A percentile compares a stretch with the other conserved stretches of the same genome.
phyloP scores from a whole-genome alignment of 164 flowering plant genomes.

The Sedum album region DNA sequence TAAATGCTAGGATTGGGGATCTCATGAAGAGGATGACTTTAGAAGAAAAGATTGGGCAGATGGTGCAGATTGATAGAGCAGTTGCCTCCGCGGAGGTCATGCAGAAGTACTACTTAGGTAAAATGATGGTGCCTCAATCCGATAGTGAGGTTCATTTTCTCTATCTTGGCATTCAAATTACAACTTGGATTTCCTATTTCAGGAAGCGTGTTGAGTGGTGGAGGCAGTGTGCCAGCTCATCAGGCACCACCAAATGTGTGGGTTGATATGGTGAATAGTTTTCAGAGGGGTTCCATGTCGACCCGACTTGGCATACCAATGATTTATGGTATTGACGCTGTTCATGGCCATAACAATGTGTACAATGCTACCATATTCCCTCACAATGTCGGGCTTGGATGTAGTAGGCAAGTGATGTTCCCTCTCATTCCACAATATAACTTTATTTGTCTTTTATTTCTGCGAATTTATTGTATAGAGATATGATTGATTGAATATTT shows the following conservation, averaged over 20 bases:
- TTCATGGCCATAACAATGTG: background rate
- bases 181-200: background rate
- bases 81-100: background rate
- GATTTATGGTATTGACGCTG: slow-evolving; percentile 1
- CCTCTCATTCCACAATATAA: background rate
- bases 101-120: background rate
- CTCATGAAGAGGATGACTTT: slow-evolving; percentile 3
- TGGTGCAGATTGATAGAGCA: slow-evolving; percentile 8
- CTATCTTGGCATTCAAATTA: too few relatives aligned
- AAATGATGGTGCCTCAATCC: too few relatives aligned
- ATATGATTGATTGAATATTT: background rate
- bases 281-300: background rate
- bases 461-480: background rate
- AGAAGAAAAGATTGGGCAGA: slow-evolving; percentile 7
- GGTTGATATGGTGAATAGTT: background rate
- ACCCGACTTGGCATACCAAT: background rate
- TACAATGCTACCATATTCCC: background rate
- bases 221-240: background rate
- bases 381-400: background rate
- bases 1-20: background rate
- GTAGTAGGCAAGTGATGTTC: background rate
- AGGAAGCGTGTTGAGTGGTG: background rate
- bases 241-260: background rate
- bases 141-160: too few relatives aligned
- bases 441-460: background rate